These are phyloP conservation scores for Monosporascus ibericus DNA, from an alignment of 2,329 filamentous ascomycete species.

Conservation along the genomic window DNA sequence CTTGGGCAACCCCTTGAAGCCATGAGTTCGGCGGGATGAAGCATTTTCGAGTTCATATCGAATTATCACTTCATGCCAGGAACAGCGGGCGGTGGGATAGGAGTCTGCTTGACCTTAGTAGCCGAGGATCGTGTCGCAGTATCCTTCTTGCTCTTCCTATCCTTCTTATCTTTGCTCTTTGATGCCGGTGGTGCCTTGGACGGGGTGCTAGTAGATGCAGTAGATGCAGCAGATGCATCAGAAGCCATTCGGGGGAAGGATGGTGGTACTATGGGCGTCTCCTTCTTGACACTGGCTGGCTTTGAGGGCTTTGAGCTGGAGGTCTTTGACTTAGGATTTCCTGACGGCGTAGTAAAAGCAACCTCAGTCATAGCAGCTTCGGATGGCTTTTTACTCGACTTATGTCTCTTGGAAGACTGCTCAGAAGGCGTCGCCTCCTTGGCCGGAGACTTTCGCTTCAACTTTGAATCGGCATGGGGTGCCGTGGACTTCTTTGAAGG, in stretches of 20 bases:
- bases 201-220: constrained; percentile 16
- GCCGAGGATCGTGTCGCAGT: constrained; percentile 1
- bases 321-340: not conserved
- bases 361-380: not conserved
- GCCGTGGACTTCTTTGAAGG: constrained; percentile 18
- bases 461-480: constrained; percentile 7
- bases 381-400: constrained; percentile 9
- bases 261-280: constrained; percentile 28
- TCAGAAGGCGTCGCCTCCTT: constrained; percentile 10
- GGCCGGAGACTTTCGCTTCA: constrained; percentile 31
- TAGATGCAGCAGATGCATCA: constrained; percentile 19
- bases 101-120: constrained; percentile 15
- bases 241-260: constrained; percentile 10
- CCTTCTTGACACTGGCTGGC: constrained; percentile 20
- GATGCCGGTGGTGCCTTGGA: constrained; percentile 15
- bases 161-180: constrained; percentile 19
- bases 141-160: constrained; percentile 6
- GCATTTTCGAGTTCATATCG: not conserved
- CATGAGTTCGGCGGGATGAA: not conserved
- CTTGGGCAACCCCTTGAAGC: too few species aligned
- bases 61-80: constrained; percentile 19
- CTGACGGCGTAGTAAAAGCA: not conserved
- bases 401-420: constrained; percentile 24
- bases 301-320: not conserved
- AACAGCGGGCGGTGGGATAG: constrained; percentile 17